Evolutionary conservation across 257 asterid genomes (phyloP), one percentile per base, ranked within the genome.

Genomic region (Gardenia jasminoides): DNA sequence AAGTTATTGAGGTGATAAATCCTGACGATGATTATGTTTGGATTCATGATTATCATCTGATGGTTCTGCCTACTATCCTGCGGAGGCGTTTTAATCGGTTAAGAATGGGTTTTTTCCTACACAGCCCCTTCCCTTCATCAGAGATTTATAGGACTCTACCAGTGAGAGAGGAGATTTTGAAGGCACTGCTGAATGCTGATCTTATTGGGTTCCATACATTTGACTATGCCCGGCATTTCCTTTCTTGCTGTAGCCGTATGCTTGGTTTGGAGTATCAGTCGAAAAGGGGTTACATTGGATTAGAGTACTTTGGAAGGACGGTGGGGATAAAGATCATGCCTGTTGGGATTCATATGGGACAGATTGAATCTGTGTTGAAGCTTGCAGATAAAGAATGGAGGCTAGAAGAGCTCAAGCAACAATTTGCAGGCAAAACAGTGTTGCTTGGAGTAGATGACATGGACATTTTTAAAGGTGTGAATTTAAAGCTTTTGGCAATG

Each of bases 281-380:
- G 30, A 88, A 84, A 79, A 82, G 91, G 79, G 91, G 91, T 48
- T 88, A 85, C 76, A 88, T 88, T 59, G 91, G 91, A 39, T 79
- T 88, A 73, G 89, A 88, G 59, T 88, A 88, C 78, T 85, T 78
- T 8, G 91, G 91, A 44, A 84, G 91, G 75, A 85, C 89, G 3
- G 88, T 88, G 61, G 89, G 91, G 79, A 85, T 88, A 46, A 88
- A 88, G 79, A 88, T 88, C 43, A 86, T 88, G 88, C 91, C 91
- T 22, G 91, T 85, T 24, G 91, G 91, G 33, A 86, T 88, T 79
- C 89, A 86, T 77, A 82, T 86, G 88, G 87, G 84, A 24, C 89
- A 79, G 84, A 82, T 88, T 56, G 88, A 88, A 73, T 58, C 85
- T 4, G 88, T 84, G 39, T 74, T 88, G 74, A 78, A 70, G 44